Evolutionary conservation across 2,329 filamentous ascomycete genomes (phyloP), one percentile per base, ranked within the genome.

Genomic region (Amphichorda felina): DNA sequence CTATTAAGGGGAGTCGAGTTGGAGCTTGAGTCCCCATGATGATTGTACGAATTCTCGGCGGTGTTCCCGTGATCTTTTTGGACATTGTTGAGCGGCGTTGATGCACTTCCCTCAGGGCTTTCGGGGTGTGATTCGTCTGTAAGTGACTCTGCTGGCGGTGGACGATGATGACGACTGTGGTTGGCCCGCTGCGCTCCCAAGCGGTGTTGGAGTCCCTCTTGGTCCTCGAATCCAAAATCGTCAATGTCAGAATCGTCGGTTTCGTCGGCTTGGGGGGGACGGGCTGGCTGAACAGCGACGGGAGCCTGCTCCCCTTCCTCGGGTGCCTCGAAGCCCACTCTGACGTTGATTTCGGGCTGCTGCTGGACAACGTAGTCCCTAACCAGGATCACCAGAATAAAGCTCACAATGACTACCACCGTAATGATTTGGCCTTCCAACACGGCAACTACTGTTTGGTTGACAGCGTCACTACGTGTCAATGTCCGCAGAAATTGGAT

Each of bases 301-400:
- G 30, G 24, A 14, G 16, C 16, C 18, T 16, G 34, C n/a, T 21
- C 25, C 7, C 18, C 15, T 5, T 22, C 25, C 13, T 30, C 29
- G 16, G 16, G 15, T 17, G 13, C 29, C 7, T 31, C 29, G 13
- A 31, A 31, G 16, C 15, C 29, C 6, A 6, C 4, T 72, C 73
- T 80, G 64, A 91, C 79, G 48, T 94, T 93, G 45, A 91, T 81
- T 43, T 88, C 80, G 5, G 89, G 91, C 52, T 98, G 91, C 54
- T 98, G 91, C 54, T 98, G 91, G 8, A 98, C 87, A 34, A 98
- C 91, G 72, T 94, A 98, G 60, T 98, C 91, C 32, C 93, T 70
- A 32, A 98, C 95, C 4, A 98, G 62, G 46, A 98, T 98, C 29
- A 98, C 79, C n/a, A 98, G 64, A 40, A 98, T 95, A 56, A 96